These are phyloP conservation scores for Stagonosporopsis vannaccii DNA, from an alignment of 2,329 filamentous ascomycete species.

Conservation along the genomic window DNA sequence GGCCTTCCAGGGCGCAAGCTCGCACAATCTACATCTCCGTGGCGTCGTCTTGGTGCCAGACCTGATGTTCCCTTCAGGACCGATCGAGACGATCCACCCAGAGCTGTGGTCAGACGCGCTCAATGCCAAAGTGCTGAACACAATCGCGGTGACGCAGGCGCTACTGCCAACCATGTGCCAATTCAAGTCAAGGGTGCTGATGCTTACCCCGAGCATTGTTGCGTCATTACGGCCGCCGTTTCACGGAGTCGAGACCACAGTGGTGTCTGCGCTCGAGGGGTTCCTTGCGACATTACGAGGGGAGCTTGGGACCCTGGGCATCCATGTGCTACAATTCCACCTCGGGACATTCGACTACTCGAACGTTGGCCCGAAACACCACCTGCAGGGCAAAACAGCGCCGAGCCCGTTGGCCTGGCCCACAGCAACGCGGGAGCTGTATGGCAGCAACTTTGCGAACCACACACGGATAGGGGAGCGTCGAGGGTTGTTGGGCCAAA, in stretches of 20 bases:
- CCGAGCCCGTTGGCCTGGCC: slow-evolving; percentile 51
- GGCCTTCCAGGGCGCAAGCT: slow-evolving; percentile 76
- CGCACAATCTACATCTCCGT: slow-evolving; percentile 77
- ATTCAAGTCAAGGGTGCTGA: slow-evolving; percentile 71
- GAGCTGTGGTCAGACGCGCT: slow-evolving; percentile 88
- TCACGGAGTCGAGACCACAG: slow-evolving; percentile 83
- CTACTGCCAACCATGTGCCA: slow-evolving; percentile 69
- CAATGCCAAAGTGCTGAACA: slow-evolving; percentile 89
- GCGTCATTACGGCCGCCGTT: slow-evolving; percentile 80
- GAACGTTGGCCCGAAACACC: slow-evolving; percentile 60
- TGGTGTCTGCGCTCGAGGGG: slow-evolving; percentile 85
- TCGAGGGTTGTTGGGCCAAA: slow-evolving; percentile 61
- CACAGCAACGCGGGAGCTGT: slow-evolving; percentile 42
- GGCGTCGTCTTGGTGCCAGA: slow-evolving; percentile 85
- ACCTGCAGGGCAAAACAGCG: slow-evolving; percentile 42
- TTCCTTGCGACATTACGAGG: slow-evolving; percentile 82
- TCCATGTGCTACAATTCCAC: slow-evolving; percentile 86
- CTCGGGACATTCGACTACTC: slow-evolving; percentile 90
- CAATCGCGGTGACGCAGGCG: slow-evolving; percentile 85
- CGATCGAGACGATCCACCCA: slow-evolving; percentile 83
- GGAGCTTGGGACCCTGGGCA: slow-evolving; percentile 77
- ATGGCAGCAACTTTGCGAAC: slow-evolving; percentile 49
- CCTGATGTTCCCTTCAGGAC: slow-evolving; percentile 78
- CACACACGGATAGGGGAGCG: slow-evolving; percentile 51
- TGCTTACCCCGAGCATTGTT: slow-evolving; percentile 82